Evolutionary conservation across 345 rosid species (phyloP).

Genomic region (Mallotus nudiflorus): DNA sequence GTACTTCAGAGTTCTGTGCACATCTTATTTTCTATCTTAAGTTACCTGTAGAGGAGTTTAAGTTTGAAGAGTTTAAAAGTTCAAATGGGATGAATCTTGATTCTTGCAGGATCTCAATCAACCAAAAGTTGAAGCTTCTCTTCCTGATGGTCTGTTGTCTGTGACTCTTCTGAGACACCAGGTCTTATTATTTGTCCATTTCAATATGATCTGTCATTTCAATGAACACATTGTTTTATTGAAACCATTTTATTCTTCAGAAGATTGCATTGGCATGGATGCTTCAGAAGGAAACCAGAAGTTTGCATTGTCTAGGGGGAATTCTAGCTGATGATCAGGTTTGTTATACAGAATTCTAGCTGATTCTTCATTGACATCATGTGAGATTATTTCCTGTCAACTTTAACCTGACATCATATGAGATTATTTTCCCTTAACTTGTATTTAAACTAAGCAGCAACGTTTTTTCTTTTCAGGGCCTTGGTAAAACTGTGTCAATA

Average conservation of each 20-base stretch:
- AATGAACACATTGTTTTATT: background rate
- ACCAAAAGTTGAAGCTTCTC: constrained; percentile 64
- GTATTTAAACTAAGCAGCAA: constrained; percentile 3
- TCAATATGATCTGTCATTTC: constrained; percentile 7
- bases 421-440: constrained; percentile 4
- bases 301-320: constrained; percentile 85
- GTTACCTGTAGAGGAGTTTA: background rate
- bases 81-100: constrained; percentile 10
- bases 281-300: constrained; percentile 89
- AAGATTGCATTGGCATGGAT: constrained; percentile 98
- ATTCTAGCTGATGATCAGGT: constrained; percentile 99
- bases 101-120: constrained; percentile 77
- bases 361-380: background rate
- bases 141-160: constrained; percentile 82
- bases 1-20: too few relatives aligned
- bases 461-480: constrained; percentile 59
- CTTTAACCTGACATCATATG: background rate
- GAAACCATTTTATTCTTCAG: constrained; percentile 43
- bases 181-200: constrained; percentile 44
- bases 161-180: constrained; percentile 91
- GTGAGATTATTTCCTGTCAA: background rate
- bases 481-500: constrained; percentile 93
- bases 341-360: constrained; percentile 15
- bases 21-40: background rate
- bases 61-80: constrained; percentile 18